phyloP scores from a whole-genome alignment of 768 basidiomycete species.

The Phlebiopsis flavidoalba region DNA sequence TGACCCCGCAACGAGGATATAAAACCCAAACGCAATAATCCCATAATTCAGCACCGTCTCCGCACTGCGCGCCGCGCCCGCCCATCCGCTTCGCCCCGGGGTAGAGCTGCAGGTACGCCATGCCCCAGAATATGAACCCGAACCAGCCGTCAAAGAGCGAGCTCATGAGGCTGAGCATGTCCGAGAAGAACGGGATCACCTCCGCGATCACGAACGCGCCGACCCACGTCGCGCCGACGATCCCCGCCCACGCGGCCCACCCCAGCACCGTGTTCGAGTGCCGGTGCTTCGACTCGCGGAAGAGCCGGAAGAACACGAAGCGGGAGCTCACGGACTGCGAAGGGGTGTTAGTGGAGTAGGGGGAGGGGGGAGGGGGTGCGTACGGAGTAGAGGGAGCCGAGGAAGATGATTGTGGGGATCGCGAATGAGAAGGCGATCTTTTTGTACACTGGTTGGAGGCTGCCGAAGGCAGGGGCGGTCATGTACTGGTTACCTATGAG shows the following conservation, averaged over 20 bases:
- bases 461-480: conserved; percentile 39
- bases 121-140: conserved; percentile 38
- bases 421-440: conserved; percentile 43
- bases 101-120: conserved; percentile 37
- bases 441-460: conserved; percentile 30
- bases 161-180: conserved; percentile 37
- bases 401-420: conserved; percentile 40
- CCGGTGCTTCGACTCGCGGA: conserved; percentile 32
- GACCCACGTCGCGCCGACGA: conserved; percentile 22
- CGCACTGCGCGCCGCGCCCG: conserved; percentile 22
- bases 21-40: conserved; percentile 32
- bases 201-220: conserved; percentile 25
- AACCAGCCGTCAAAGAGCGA: conserved; percentile 33
- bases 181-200: conserved; percentile 30
- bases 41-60: conserved; percentile 36
- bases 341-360: neutral
- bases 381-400: conserved; percentile 38
- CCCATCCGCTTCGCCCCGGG: conserved; percentile 32
- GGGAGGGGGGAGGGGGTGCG: conserved; percentile 21
- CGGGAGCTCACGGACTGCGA: conserved; percentile 34
- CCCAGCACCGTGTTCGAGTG: conserved; percentile 24
- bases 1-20: conserved; percentile 34
- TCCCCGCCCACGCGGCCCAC: conserved; percentile 21
- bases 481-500: conserved; percentile 34
- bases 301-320: conserved; percentile 42